phyloP scores from a whole-genome alignment of 1,284 basidiomycete genomes.

The Omphalotus olearius region DNA sequence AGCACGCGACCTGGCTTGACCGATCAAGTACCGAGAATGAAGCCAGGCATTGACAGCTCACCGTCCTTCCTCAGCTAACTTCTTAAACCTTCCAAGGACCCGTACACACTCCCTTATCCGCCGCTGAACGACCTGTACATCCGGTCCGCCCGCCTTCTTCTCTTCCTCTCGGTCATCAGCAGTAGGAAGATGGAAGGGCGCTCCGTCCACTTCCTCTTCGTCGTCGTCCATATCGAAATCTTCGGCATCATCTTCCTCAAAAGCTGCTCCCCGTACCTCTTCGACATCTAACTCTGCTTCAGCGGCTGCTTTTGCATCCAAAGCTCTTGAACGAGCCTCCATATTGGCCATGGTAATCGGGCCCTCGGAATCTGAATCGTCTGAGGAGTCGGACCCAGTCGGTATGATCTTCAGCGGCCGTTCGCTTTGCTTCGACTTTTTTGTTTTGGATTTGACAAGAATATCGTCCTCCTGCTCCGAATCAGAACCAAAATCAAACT shows the following conservation, averaged over 20 bases:
- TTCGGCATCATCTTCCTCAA: slow-evolving; percentile 49
- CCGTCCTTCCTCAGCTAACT: slow-evolving; percentile 67
- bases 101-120: slow-evolving; percentile 88
- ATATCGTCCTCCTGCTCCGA: slow-evolving; percentile 46
- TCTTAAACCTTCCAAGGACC: slow-evolving; percentile 75
- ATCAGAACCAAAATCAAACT: slow-evolving; percentile 70
- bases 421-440: slow-evolving; percentile 50
- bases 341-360: slow-evolving; percentile 71
- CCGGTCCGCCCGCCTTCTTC: slow-evolving; percentile 66
- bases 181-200: slow-evolving; percentile 75
- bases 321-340: slow-evolving; percentile 68
- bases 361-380: slow-evolving; percentile 47
- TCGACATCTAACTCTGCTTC: slow-evolving; percentile 68
- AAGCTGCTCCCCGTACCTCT: slow-evolving; percentile 61
- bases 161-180: slow-evolving; percentile 80
- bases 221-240: slow-evolving; percentile 55
- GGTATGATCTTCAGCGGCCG: slow-evolving; percentile 48
- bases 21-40: slow-evolving; percentile 7
- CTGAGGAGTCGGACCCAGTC: slow-evolving; percentile 41
- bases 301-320: slow-evolving; percentile 60
- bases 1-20: slow-evolving; percentile 62
- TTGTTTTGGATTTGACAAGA: slow-evolving; percentile 31
- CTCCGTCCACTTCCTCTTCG: slow-evolving; percentile 54
- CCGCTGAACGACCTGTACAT: slow-evolving; percentile 82
- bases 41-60: slow-evolving; percentile 31